Evolutionary conservation across 2,329 filamentous ascomycete genomes (phyloP).

Genomic region (Aureobasidium subglaciale): DNA sequence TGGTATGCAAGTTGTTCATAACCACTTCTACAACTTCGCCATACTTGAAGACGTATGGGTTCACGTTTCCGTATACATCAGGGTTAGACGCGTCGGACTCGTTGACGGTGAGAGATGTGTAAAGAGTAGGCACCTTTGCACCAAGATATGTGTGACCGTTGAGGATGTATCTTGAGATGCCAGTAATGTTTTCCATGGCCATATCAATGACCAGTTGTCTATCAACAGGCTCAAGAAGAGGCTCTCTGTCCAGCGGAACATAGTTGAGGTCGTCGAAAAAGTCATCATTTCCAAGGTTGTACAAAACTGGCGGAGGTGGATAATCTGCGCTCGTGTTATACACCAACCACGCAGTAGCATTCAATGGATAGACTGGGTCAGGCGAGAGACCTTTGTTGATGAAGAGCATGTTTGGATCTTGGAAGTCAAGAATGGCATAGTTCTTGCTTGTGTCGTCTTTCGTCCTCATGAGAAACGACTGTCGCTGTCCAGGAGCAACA

Average conservation of each 20-base stretch:
- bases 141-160: slow-evolving; percentile 70
- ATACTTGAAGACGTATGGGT: slow-evolving; percentile 45
- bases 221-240: slow-evolving; percentile 55
- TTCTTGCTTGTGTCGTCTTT: slow-evolving; percentile 47
- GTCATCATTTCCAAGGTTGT: slow-evolving; percentile 53
- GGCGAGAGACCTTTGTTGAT: slow-evolving; percentile 38
- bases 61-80: slow-evolving; percentile 42
- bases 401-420: slow-evolving; percentile 54
- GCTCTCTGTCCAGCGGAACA: slow-evolving; percentile 59
- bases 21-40: slow-evolving; percentile 17
- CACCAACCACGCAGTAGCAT: slow-evolving; percentile 50
- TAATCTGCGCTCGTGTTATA: slow-evolving; percentile 41
- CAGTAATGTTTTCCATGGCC: slow-evolving; percentile 52
- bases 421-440: slow-evolving; percentile 60
- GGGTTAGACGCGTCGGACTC: slow-evolving; percentile 43
- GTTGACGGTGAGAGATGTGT: slow-evolving; percentile 61
- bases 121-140: slow-evolving; percentile 73
- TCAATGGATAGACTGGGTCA: slow-evolving; percentile 54
- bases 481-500: slow-evolving; percentile 62
- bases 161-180: slow-evolving; percentile 44
- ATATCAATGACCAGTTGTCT: slow-evolving; percentile 45
- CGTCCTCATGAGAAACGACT: slow-evolving; percentile 57
- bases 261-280: slow-evolving; percentile 69
- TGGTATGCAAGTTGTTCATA: slow-evolving; percentile 46
- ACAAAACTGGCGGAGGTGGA: slow-evolving; percentile 41